Base-by-base conservation (phyloP, 805 yeast species). In the Ascoidea asiatica region DNA sequence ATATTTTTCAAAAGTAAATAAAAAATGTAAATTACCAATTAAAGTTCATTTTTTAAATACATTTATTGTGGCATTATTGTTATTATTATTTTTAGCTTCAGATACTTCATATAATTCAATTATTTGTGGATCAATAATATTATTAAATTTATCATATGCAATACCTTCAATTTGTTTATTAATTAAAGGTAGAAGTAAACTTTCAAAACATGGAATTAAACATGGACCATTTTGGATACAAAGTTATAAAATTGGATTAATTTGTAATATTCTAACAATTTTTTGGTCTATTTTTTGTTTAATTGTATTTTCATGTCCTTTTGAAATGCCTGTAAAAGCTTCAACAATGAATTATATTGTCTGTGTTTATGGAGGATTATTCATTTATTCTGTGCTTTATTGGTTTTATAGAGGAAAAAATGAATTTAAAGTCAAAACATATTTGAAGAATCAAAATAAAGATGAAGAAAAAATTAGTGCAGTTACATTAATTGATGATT, bases 291-390 rank as follows among this genome's bases (percentile, higher is more conserved):
- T 69, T 0, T 81, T 81, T 53, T 70, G 79, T 5, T 48, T 74
- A 4, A 69, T 78, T 2, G 75, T 81, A 59, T 80, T 73, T 64
- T 75, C 77, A 40, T 74, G 81, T 65, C 88, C 89, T 23, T 61
- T 75, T 21, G 63, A 63, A 8, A 66, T 75, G 72, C 89, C 88
- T 2, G 87, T 70, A 2, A 65, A 68, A 2, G 70, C 67, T 35
- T 72, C 73, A 38, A 68, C 70, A 49, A 81, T 81, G 88, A 81
- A 81, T 57, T 81, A 81, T 52, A 77, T 79, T 15, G 58, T 72
- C 29, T 82, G 71, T 6, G 82, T 75, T 18, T 63, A 72, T 47
- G 72, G 61, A 19, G 76, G 76, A 7, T 70, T 64, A 53, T 53
- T 66, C 4, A 11, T 62, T 0, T 75, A 69, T 53, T 57, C 72